Conservation (phyloP, 305 asterid genomes). For the Fraxinus angustifolia region DNA sequence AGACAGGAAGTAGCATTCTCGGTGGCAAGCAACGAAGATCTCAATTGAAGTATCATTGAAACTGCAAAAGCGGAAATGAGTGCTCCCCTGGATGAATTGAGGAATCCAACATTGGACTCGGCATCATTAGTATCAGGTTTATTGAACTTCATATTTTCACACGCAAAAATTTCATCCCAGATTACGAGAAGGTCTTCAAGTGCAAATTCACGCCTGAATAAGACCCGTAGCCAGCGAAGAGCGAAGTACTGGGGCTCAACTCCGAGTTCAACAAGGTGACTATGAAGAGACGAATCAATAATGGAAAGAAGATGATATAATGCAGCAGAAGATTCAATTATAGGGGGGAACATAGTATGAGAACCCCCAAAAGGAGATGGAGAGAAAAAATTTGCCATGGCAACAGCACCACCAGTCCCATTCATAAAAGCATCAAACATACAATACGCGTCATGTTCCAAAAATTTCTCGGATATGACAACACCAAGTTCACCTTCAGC, state of each 20-base stretch:
- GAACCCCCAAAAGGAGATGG: conserved; percentile 47
- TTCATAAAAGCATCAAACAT: conserved; percentile 89
- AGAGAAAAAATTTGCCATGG: conserved; percentile 84
- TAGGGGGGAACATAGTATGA: conserved; percentile 64
- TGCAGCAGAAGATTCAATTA: conserved; percentile 84
- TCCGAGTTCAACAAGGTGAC: conserved; percentile 88
- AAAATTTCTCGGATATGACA: conserved; percentile 79
- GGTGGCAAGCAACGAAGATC: conserved; percentile 89
- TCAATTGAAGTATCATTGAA: conserved; percentile 76
- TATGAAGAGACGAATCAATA: conserved; percentile 78
- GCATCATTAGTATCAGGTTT: conserved; percentile 29
- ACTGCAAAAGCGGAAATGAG: conserved; percentile 88
- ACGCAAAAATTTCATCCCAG: conserved; percentile 88
- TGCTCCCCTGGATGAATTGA: conserved; percentile 81
- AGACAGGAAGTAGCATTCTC: conserved; percentile 88
- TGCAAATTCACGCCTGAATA: conserved; percentile 92
- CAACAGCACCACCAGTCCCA: conserved; percentile 76
- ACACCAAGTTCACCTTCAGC: conserved; percentile 97
- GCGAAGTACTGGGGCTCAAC: conserved; percentile 96
- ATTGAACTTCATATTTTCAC: conserved; percentile 44
- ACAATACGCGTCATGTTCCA: conserved; percentile 93
- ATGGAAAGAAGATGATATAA: conserved; percentile 79
- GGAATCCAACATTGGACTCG: conserved; percentile 52
- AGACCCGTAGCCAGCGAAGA: conserved; percentile 87
- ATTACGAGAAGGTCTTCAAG: conserved; percentile 70